Base-by-base conservation (phyloP, 164 flowering plant genomes). In the Aristolochia fimbriata region DNA sequence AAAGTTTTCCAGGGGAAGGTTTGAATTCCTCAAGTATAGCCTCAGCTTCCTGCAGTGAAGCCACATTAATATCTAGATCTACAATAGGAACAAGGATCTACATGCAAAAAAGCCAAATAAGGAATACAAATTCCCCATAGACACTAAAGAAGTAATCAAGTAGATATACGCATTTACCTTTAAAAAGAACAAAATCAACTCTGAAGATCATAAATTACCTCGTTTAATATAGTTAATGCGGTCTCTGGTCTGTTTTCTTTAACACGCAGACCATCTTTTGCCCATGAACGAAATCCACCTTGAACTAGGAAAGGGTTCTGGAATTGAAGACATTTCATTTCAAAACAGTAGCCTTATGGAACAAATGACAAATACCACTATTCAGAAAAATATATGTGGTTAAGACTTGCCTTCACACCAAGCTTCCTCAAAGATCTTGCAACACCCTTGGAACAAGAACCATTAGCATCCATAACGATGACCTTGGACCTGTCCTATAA, bases 211-310 rank as follows among this genome's bases (percentile, higher is more conserved):
- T 14, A 47, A 23, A 62, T 22, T 69, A 74, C 98, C 98, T 93
- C 91, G 71, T 77, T 93, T 59, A 93, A 82, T 61, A 93, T 76
- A 23, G 84, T 81, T 55, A 93, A 68, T 48, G 97, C 51, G 24
- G 98, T 89, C 79, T 84, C 97, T 52, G 96, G 82, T 68, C 79
- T 89, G 51, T 85, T 84, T 69, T 86, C 87, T 72, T 93, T 93
- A 56, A 77, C 33, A 43, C 97, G 92, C n/a, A 86, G 80, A 31
- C 97, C 92, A 52, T 75, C 70, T 64, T 79, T 80, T 55, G 69
- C 82, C 98, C 98, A 93, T 45, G 85, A 75, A 61, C 64, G 75
- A 68, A 83, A 93, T 61, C 98, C 98, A 73, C 98, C 98, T 73
- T 81, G 78, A 65, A 93, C 83, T 64, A 80, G 58, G 77, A 83